Evolutionary conservation across 345 rosid genomes (phyloP), one percentile per base, ranked within the genome.

Genomic region (Sisymbrium irio): DNA sequence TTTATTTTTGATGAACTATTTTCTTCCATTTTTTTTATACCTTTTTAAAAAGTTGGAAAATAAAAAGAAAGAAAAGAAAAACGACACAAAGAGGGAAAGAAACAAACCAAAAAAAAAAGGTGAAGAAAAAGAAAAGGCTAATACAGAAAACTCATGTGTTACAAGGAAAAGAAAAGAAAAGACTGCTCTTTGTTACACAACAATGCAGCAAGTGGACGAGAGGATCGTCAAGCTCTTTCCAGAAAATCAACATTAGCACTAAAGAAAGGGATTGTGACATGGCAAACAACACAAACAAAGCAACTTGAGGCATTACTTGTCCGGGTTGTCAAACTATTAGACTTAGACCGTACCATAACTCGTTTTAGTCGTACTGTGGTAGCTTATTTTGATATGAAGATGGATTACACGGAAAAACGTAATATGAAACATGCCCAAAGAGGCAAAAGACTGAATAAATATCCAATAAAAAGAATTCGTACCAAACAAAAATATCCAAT

Each of bases 111-210:
- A 55, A 55, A 55, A 27, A 3, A 11, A 5, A 28, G 37, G 59
- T 4, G 14, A 28, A 5, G 27, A 56, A 56, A 56, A 40, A 32
- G 62, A n/a, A 56, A 3, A 10, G n/a, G n/a, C n/a, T n/a, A n/a
- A n/a, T n/a, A 56, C 62, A 32, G 62, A n/a, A 56, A 3, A 10
- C 41, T 56, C 62, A 32, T 56, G 62, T 56, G 62, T 56, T 8
- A 4, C 41, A 15, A 33, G 17, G 27, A 57, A 33, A 33, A 35
- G 14, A 33, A 15, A 30, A 55, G 3, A 9, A 47, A 9, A 47
- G 0, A 57, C 27, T 10, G 22, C 35, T 30, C 20, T 7, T 55
- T 33, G 8, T 57, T 35, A 11, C 44, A 58, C 28, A 58, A 10
- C 44, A 19, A 35, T 35, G 62, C 27, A 58, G 63, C 44, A 10